phyloP scores from a whole-genome alignment of 2,329 filamentous ascomycete species.

The Aureobasidium sp. region DNA sequence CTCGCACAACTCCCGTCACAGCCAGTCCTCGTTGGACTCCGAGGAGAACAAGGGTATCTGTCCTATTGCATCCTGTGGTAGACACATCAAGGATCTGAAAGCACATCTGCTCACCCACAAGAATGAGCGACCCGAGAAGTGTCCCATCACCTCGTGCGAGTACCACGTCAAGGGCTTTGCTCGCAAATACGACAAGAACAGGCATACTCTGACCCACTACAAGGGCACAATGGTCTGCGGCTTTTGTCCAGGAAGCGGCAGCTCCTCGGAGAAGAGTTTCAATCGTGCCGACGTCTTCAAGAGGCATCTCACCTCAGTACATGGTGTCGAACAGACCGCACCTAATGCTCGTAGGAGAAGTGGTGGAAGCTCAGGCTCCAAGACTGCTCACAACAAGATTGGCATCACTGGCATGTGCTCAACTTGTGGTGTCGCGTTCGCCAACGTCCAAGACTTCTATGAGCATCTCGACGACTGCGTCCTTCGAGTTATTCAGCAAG shows the following conservation, averaged over 20 bases:
- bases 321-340: conserved; percentile 86
- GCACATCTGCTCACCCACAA: conserved; percentile 94
- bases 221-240: conserved; percentile 97
- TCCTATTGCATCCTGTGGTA: conserved; percentile 76
- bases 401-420: conserved; percentile 81
- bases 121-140: conserved; percentile 86
- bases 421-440: conserved; percentile 79
- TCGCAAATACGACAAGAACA: conserved; percentile 92
- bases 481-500: conserved; percentile 55
- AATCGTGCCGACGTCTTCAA: conserved; percentile 96
- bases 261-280: conserved; percentile 86
- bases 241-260: conserved; percentile 85
- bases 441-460: conserved; percentile 90
- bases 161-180: conserved; percentile 91
- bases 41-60: conserved; percentile 60
- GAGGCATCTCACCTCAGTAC: conserved; percentile 81
- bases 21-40: conserved; percentile 32
- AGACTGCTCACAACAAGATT: conserved; percentile 59
- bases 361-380: conserved; percentile 36
- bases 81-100: conserved; percentile 83
- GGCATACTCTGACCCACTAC: conserved; percentile 90
- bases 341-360: conserved; percentile 82
- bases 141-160: conserved; percentile 84
- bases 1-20: conserved; percentile 58
- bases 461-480: conserved; percentile 79